Evolutionary conservation across 2,329 filamentous ascomycete genomes (phyloP), one percentile per base, ranked within the genome.

Genomic region (Daldinia eschscholtzii): DNA sequence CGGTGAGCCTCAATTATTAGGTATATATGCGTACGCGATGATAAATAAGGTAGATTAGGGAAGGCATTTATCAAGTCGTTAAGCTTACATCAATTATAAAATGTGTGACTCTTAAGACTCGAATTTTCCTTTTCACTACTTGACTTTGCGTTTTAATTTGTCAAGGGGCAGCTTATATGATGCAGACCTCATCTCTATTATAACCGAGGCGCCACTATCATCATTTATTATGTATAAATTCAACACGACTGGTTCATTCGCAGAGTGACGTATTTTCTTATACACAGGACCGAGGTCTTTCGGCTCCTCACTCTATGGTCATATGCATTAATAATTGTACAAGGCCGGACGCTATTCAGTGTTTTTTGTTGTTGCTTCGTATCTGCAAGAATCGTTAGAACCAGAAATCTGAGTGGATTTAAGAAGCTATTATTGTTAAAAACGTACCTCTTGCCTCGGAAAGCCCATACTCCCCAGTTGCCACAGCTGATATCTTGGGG

Each of bases 401-500:
- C 5, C 52, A 68, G 61, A 66, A 57, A 57, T 41, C 46, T 30
- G 18, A 53, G 39, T 12, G n/a, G 28, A 5, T 10, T 41, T 30
- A 6, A 28, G 37, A 0, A n/a, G 5, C 5, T 18, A 26, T 26
- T 37, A 10, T 56, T 13, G 18, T 39, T 67, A 39, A 57, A 56
- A 13, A 81, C 88, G 75, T 88, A 98, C 89, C 95, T 92, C 89
- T 99, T 99, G 75, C 96, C 96, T 82, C 96, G 89, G 84, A 99
- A 99, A 13, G 92, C 94, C 93, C 97, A 99, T 1, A 97, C 85
- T 10, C 96, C 96, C 93, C 94, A 99, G 81, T 99, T 99, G 62
- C 96, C 95, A 77, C 93, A 97, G 75, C 91, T 97, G 70, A 98
- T 85, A 80, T 98, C 96, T 78, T 97, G 93, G 6, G 95, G 94